Evolutionary conservation across 1,139 yeast species (phyloP).

Genomic region (Geotrichum europaeum): DNA sequence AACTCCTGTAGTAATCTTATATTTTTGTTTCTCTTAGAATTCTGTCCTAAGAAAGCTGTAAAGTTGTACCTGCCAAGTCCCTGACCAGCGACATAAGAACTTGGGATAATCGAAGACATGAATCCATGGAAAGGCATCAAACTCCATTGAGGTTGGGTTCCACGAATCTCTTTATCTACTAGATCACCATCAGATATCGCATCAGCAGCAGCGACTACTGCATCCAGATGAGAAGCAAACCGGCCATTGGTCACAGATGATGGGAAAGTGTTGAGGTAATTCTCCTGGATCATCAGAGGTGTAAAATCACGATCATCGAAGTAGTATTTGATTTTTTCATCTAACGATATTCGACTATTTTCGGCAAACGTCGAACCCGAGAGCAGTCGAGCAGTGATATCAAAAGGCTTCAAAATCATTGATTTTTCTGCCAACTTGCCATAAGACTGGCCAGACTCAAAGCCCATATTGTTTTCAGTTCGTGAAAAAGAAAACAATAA

Average conservation of each 20-base stretch:
- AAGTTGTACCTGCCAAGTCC: conserved; percentile 66
- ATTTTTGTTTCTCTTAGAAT: conserved; percentile 75
- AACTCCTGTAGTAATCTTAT: conserved; percentile 75
- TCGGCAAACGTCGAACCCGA: conserved; percentile 56
- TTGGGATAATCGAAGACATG: conserved; percentile 78
- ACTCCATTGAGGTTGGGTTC: conserved; percentile 94
- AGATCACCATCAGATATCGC: conserved; percentile 78
- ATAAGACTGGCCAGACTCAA: conserved; percentile 44
- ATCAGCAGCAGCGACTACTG: conserved; percentile 76
- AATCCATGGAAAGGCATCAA: conserved; percentile 88
- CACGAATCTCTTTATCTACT: conserved; percentile 73
- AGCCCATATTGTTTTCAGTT: conserved; percentile 60
- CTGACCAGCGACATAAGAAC: conserved; percentile 68
- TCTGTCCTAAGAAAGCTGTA: conserved; percentile 85
- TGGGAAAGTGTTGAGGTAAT: conserved; percentile 66
- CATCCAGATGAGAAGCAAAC: conserved; percentile 43
- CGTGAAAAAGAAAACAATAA: conserved; percentile 72
- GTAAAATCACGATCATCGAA: conserved; percentile 93
- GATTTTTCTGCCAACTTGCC: conserved; percentile 80
- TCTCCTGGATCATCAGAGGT: conserved; percentile 94
- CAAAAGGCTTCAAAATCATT: conserved; percentile 83
- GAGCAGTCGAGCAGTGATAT: conserved; percentile 67
- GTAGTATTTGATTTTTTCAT: conserved; percentile 81
- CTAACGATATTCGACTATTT: conserved; percentile 49
- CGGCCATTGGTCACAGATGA: conserved; percentile 20